Base-by-base conservation (phyloP, 148 eudicot genomes). In the Arctostaphylos glauca region DNA sequence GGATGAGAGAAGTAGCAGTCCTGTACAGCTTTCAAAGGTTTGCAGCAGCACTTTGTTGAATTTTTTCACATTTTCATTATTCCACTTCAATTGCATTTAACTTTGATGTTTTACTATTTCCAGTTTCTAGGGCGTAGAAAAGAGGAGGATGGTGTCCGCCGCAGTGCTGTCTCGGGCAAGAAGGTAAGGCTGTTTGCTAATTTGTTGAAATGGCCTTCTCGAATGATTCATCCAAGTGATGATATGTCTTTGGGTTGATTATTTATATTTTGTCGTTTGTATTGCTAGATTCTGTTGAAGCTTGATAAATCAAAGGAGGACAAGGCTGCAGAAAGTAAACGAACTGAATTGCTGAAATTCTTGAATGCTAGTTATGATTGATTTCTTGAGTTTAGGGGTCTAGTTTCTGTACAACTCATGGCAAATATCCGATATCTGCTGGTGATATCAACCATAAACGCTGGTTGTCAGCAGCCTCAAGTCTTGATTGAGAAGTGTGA, bases 11-110 rank as follows among this genome's bases (percentile, higher is more conserved):
- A 87, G 93, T 66, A 84, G 86, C 75, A 80, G 98, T 74, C 99
- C 99, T 83, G 99, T 96, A 66, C 95, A 90, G 91, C 98, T 96
- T 75, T 96, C 99, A n/a, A 94, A 93, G 99, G 99, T 89, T 79
- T 9, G 49, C 25, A 46, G 14, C 53, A 56, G 59, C 43, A 52
- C 12, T 73, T 55, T 1, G 68, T 38, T 83, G 13, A 64, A 80
- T 62, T 23, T 0, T 15, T 62, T 38, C 59, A 44, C 13, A 14
- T 43, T 79, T 14, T 2, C 9, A 13, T 64, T 68, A 53, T 68
- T 25, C 71, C 49, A 73, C 8, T 46, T 58, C 13, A 53, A 9
- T 68, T 46, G 3, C 10, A 6, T 38, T 38, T 44, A 50, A 55
- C 46, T 74, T 44, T 41, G 18, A 82, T 71, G 1, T 84, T 64